phyloP scores from a whole-genome alignment of 2,329 filamentous ascomycete genomes.

The Colletotrichum sp. region DNA sequence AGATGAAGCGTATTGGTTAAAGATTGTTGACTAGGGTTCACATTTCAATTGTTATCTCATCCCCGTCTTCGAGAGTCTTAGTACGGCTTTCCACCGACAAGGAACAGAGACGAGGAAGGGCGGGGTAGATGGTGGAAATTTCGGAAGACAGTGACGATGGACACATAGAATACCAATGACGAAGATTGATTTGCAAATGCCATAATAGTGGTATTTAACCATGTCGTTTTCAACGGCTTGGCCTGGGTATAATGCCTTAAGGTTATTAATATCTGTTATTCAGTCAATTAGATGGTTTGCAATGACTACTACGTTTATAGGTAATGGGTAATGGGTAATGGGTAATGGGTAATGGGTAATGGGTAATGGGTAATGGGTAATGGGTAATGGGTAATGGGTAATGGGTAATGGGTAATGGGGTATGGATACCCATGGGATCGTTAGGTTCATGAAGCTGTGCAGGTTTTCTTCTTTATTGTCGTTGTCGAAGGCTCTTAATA shows the following conservation, averaged over 20 bases:
- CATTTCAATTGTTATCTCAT: background rate
- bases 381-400: too few relatives aligned
- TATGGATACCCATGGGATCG: too few relatives aligned
- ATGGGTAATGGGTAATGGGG: too few relatives aligned
- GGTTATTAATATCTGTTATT: background rate
- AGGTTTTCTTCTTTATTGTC: rapidly evolving
- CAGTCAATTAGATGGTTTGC: rapidly evolving
- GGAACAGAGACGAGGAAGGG: background rate
- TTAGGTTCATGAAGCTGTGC: background rate
- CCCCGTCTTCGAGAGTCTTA: background rate
- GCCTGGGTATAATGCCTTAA: background rate
- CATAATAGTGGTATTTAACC: background rate
- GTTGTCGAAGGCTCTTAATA: background rate
- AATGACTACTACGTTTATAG: too few relatives aligned
- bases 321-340: background rate
- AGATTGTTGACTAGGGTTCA: rapidly evolving
- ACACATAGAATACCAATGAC: rapidly evolving
- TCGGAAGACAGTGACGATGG: background rate
- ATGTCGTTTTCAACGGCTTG: background rate
- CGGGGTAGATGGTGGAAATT: background rate
- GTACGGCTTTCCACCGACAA: background rate
- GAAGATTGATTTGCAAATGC: background rate
- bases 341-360: too few relatives aligned
- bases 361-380: too few relatives aligned
- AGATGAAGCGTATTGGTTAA: background rate